Evolutionary conservation across 257 asterid genomes (phyloP), one percentile per base, ranked within the genome.

Genomic region (Scutellaria minor): DNA sequence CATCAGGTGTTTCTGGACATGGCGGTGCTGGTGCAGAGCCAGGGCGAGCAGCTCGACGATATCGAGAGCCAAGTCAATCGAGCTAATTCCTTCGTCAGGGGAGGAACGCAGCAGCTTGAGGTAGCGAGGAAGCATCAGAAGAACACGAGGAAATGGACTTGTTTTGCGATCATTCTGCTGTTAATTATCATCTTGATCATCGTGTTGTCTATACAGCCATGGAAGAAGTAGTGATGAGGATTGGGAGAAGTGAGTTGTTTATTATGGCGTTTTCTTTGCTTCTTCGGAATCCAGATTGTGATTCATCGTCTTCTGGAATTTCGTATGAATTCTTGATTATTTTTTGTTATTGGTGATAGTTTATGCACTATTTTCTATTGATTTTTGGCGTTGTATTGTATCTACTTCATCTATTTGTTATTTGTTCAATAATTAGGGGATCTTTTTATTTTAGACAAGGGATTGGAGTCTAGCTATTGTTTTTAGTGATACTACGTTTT

Each of bases 21-120:
- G 96, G 93, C 91, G 55, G 91, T 87, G 44, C 62, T 88, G 72
- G 91, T 88, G 65, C 84, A 86, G 83, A 77, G 81, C 64, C 95
- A 88, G 54, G 95, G 94, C 48, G 95, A 83, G 57, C 91, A 88
- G 71, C 55, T 88, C 10, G 91, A 88, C 46, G 89, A 88, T 20
- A 88, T 88, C 35, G 91, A 88, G 77, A 84, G 87, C 67, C 91
- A 85, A 22, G 95, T 88, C 53, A 84, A 82, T 5, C 66, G 91
- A 56, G 91, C 95, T 0, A 74, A 53, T 68, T 86, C 91, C 0
- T 81, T 77, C 7, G 87, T 88, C 9, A 78, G 86, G 31, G 85
- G 89, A 0, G 95, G 88, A 0, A 75, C 95, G 0, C 77, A 78
- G 4, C 85, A 88, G 80, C 88, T 88, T 5, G 73, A 74, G 76